These are phyloP conservation scores for Exophiala sp. DNA, from an alignment of 2,329 filamentous ascomycete genomes.

Conservation along the genomic window DNA sequence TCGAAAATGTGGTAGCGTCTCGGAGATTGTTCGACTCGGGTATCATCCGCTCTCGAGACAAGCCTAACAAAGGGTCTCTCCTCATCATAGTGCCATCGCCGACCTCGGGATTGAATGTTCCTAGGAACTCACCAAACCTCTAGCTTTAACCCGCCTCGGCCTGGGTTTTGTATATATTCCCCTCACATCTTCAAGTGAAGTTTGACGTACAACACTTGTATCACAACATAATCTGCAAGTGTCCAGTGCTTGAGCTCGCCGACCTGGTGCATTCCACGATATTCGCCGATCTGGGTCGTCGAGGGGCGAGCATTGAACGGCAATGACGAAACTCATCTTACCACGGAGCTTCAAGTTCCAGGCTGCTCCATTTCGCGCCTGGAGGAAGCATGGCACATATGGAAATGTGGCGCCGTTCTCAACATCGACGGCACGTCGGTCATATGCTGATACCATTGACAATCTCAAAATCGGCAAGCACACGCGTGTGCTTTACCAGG, in stretches of 20 bases:
- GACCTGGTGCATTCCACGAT: background rate
- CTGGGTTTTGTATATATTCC: conserved; percentile 12
- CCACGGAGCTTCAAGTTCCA: conserved; percentile 19
- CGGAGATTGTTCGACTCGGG: conserved; percentile 8
- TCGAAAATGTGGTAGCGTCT: conserved; percentile 22
- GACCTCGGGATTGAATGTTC: conserved; percentile 12
- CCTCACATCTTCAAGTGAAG: conserved; percentile 1
- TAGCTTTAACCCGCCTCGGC: background rate
- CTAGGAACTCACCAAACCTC: background rate
- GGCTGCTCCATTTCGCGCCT: conserved; percentile 2
- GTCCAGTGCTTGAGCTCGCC: background rate
- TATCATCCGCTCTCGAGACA: conserved; percentile 5
- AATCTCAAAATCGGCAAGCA: conserved; percentile 65
- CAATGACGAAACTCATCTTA: conserved; percentile 18
- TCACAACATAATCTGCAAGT: background rate
- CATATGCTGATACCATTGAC: conserved; percentile 59
- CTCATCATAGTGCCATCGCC: conserved; percentile 12
- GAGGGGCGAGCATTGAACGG: background rate
- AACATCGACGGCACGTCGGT: conserved; percentile 8
- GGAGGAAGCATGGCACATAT: conserved; percentile 16
- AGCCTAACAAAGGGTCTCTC: background rate
- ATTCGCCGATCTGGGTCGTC: background rate
- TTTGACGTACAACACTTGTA: background rate
- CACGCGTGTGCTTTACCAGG: conserved; percentile 67
- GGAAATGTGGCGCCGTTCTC: conserved; percentile 26